These are phyloP conservation scores for Podospora sp. DNA, from an alignment of 495 filamentous ascomycete species.

Conservation along the genomic window DNA sequence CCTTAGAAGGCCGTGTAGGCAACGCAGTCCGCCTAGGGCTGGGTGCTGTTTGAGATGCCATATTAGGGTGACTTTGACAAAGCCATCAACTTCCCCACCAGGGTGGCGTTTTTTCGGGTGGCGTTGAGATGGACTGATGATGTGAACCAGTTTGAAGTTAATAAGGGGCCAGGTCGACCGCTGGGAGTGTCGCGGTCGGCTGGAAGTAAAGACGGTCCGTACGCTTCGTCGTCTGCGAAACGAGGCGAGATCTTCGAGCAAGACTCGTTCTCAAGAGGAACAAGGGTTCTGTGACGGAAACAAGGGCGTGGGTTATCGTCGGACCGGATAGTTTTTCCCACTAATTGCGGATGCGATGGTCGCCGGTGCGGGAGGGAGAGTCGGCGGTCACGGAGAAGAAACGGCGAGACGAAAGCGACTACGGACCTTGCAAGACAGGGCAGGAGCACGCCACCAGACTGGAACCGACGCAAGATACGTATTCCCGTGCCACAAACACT, in stretches of 20 bases:
- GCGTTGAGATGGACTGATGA: background rate
- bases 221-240: too few relatives aligned
- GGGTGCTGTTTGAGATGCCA: conserved; percentile 19
- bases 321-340: background rate
- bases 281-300: too few relatives aligned
- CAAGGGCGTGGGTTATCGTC: background rate
- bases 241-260: too few relatives aligned
- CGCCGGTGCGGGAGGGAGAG: background rate
- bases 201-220: too few relatives aligned
- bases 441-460: background rate
- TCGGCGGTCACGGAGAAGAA: background rate
- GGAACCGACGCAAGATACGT: background rate
- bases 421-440: background rate
- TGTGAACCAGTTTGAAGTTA: background rate
- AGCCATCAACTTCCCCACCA: conserved; percentile 30
- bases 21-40: conserved; percentile 35
- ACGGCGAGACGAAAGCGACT: background rate
- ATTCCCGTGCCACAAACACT: conserved; percentile 4
- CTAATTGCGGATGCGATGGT: background rate
- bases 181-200: too few relatives aligned
- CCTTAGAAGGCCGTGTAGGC: conserved; percentile 31
- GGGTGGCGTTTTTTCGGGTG: background rate
- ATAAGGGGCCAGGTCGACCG: background rate
- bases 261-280: too few relatives aligned
- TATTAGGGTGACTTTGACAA: conserved; percentile 2